phyloP scores from a whole-genome alignment of 495 filamentous ascomycete species.

The Hypoxylon intermedium region DNA sequence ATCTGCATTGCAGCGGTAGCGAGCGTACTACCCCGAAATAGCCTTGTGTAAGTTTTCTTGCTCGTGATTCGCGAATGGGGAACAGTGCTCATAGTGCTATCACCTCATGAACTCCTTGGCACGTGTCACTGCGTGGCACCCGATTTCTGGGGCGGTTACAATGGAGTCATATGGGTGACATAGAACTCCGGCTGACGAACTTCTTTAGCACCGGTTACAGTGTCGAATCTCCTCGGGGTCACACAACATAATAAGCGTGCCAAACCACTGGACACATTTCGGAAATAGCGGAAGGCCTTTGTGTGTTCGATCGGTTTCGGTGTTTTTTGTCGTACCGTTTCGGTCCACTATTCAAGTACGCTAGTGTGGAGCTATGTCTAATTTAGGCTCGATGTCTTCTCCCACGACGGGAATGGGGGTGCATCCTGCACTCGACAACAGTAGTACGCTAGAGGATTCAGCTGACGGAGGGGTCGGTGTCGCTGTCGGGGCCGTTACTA shows the following conservation, averaged over 20 bases:
- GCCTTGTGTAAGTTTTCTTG: constrained; percentile 30
- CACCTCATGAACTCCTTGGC: constrained; percentile 10
- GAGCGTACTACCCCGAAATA: constrained; percentile 11
- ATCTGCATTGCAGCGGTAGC: constrained; percentile 24
- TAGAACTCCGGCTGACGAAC: too few species aligned
- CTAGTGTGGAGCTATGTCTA: constrained; percentile 30
- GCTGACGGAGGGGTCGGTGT: constrained; percentile 38
- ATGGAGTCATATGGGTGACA: too few species aligned
- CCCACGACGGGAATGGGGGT: constrained; percentile 40
- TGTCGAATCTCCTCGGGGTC: too few species aligned
- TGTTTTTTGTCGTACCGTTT: neutral
- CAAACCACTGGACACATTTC: too few species aligned
- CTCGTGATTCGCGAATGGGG: constrained; percentile 19
- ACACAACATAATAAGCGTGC: too few species aligned
- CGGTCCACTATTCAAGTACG: constrained; percentile 4
- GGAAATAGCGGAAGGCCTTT: too few species aligned
- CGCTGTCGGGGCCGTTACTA: constrained; percentile 28
- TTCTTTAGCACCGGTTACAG: too few species aligned
- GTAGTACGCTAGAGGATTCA: constrained; percentile 14
- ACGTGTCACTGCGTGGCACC: constrained; percentile 12
- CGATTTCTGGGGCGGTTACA: too few species aligned
- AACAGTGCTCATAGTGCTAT: constrained; percentile 9
- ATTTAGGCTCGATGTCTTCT: constrained; percentile 24
- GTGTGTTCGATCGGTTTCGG: neutral
- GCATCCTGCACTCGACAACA: constrained; percentile 28